Evolutionary conservation across 345 rosid species (phyloP).

Genomic region (Moringa oleifera): DNA sequence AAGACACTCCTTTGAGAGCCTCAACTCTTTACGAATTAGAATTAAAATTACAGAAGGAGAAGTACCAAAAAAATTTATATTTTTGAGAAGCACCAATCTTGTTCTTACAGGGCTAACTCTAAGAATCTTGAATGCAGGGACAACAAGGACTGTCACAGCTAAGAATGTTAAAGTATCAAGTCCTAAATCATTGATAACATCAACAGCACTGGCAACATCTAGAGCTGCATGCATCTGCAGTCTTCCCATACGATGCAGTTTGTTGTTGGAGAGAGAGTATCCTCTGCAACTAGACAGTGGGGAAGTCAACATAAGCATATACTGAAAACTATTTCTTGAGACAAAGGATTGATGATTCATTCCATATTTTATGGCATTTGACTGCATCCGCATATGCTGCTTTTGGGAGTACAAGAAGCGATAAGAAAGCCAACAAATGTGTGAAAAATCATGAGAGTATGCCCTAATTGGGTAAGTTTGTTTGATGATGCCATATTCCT

Average conservation of each 20-base stretch:
- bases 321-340: conserved; percentile 25
- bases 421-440: conserved; percentile 29
- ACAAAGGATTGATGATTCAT: conserved; percentile 25
- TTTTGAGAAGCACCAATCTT: not conserved
- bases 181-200: conserved; percentile 93
- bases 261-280: conserved; percentile 23
- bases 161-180: conserved; percentile 90
- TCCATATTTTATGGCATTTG: conserved; percentile 22
- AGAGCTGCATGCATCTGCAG: conserved; percentile 35
- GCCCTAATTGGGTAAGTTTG: conserved; percentile 26
- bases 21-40: too few relatives aligned
- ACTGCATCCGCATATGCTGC: conserved; percentile 18
- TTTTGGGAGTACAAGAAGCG: conserved; percentile 14
- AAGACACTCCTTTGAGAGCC: too few relatives aligned
- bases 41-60: not conserved
- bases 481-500: conserved; percentile 47
- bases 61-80: not conserved
- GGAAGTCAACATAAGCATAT: conserved; percentile 23
- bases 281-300: conserved; percentile 28
- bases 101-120: conserved; percentile 88
- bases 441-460: conserved; percentile 19
- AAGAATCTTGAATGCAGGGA: conserved; percentile 77
- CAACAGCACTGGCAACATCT: conserved; percentile 79
- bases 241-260: conserved; percentile 30
- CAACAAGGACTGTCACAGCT: conserved; percentile 83